Conservation (phyloP, 2,329 filamentous ascomycete genomes). For the Beauveria australis region DNA sequence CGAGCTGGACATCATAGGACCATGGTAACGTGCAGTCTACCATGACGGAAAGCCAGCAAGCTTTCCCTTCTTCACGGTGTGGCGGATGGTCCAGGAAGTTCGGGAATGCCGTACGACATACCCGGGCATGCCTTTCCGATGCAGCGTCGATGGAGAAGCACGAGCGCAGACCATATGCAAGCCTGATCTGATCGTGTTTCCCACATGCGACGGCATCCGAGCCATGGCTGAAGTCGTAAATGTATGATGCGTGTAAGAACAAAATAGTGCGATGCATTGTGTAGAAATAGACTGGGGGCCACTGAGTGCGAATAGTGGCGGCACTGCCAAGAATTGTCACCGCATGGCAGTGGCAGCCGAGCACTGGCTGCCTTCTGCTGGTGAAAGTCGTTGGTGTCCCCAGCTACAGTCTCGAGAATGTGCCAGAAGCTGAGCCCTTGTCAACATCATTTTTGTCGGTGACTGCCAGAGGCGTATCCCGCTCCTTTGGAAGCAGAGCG, state of each 20-base stretch:
- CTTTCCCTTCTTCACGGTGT: background rate
- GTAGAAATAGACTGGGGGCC: background rate
- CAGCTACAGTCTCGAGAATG: slow-evolving; percentile 6
- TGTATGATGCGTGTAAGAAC: slow-evolving; percentile 33
- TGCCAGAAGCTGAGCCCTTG: slow-evolving; percentile 14
- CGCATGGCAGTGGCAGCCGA: background rate
- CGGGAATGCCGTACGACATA: background rate
- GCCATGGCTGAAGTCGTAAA: slow-evolving; percentile 31
- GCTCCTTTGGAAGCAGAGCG: slow-evolving; percentile 71
- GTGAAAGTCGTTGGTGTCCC: background rate
- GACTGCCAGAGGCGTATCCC: slow-evolving; percentile 35
- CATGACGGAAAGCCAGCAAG: background rate
- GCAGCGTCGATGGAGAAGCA: background rate
- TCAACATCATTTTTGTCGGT: slow-evolving; percentile 26
- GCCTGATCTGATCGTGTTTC: background rate
- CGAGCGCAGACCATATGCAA: background rate
- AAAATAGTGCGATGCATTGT: slow-evolving; percentile 29
- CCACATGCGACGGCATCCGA: slow-evolving; percentile 25
- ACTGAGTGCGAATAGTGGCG: background rate
- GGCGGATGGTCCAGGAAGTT: background rate
- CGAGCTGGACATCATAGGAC: background rate
- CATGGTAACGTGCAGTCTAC: slow-evolving; percentile 3
- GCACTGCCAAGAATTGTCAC: background rate
- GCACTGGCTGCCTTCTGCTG: background rate
- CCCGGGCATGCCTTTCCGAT: slow-evolving; percentile 12